Percentiles rank a stretch among this genome's conserved stretches.
Conservation (phyloP, 805 yeast species). For the Candida tammaniensis region DNA sequence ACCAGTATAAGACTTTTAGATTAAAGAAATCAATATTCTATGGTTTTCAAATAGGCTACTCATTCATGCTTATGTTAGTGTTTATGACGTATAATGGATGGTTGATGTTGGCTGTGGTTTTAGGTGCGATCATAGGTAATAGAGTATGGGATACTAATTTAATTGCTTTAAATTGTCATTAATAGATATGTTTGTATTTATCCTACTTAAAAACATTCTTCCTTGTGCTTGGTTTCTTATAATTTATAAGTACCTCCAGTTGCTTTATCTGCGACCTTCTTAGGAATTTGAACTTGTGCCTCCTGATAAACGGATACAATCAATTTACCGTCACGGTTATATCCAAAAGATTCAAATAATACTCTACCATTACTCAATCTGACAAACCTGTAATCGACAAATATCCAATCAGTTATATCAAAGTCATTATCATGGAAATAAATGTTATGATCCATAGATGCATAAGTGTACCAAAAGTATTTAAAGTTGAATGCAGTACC, state of each 20-base stretch:
- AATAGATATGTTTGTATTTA: background rate
- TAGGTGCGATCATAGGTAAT: constrained; percentile 72
- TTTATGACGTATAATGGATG: constrained; percentile 88
- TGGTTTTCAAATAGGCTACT: constrained; percentile 65
- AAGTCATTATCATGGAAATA: constrained; percentile 35
- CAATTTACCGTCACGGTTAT: constrained; percentile 27
- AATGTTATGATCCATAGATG: constrained; percentile 36
- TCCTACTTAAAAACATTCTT: no score
- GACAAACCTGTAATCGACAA: constrained; percentile 30
- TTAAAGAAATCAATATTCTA: constrained; percentile 45
- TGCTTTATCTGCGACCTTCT: constrained; percentile 13
- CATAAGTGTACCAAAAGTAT: constrained; percentile 28
- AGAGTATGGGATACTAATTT: constrained; percentile 48
- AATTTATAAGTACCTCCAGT: constrained; percentile 12
- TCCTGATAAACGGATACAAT: constrained; percentile 35
- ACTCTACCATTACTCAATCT: constrained; percentile 34
- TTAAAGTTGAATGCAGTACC: constrained; percentile 21
- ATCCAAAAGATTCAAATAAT: constrained; percentile 24
- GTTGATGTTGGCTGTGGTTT: constrained; percentile 71
- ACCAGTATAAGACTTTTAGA: constrained; percentile 11
- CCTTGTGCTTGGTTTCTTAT: background rate
- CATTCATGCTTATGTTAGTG: constrained; percentile 72
- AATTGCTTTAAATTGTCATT: constrained; percentile 4
- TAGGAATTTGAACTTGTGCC: constrained; percentile 20
- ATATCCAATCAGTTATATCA: constrained; percentile 36